Conservation (phyloP, 2,329 filamentous ascomycete species). For the Cladophialophora bantiana region DNA sequence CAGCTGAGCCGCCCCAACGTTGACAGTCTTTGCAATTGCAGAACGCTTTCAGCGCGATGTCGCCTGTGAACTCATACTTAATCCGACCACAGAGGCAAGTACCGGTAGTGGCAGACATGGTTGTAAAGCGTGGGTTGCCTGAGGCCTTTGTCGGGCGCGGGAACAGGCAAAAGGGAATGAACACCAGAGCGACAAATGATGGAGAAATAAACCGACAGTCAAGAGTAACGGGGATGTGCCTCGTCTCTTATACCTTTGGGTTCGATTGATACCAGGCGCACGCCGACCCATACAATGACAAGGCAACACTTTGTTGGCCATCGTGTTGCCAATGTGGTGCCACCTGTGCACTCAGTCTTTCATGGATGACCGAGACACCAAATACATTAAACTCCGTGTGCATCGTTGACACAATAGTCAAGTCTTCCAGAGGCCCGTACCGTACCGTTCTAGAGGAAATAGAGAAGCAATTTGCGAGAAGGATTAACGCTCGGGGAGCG, state of each 20-base stretch:
- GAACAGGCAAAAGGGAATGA: background rate
- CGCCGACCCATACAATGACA: background rate
- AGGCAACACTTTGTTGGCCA: background rate
- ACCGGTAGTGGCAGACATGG: slow-evolving; percentile 40
- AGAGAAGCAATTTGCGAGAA: slow-evolving; percentile 3
- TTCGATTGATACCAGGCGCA: background rate
- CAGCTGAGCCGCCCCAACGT: slow-evolving; percentile 58
- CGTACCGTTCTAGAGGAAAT: background rate
- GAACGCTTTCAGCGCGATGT: slow-evolving; percentile 53
- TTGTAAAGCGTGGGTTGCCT: background rate
- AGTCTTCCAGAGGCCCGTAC: background rate
- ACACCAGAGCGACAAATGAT: background rate
- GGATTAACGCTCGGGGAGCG: background rate
- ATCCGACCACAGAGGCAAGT: slow-evolving; percentile 47
- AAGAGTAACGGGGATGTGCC: background rate
- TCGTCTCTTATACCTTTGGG: background rate
- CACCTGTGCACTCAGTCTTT: background rate
- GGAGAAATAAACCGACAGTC: slow-evolving; percentile 5
- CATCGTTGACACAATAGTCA: background rate
- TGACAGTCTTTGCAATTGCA: slow-evolving; percentile 64
- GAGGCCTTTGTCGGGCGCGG: background rate
- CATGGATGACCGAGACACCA: background rate
- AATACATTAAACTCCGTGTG: background rate
- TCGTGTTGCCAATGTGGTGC: background rate
- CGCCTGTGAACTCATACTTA: slow-evolving; percentile 49